Evolutionary conservation across 257 asterid species (phyloP).

Genomic region (Coffea eugenioides): DNA sequence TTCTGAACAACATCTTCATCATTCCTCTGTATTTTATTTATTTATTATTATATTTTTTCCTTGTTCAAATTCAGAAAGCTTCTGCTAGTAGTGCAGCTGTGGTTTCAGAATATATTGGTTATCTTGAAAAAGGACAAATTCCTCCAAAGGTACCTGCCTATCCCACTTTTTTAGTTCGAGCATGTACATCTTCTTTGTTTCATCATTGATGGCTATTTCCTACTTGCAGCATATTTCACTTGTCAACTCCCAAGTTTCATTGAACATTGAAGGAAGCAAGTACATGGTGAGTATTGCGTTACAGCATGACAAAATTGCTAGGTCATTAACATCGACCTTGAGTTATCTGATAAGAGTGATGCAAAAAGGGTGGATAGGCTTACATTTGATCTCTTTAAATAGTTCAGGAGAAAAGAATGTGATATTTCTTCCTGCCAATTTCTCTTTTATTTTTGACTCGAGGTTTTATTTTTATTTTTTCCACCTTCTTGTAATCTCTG

Average conservation of each 20-base stretch:
- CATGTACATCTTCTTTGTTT: conserved; percentile 26
- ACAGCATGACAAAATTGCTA: background rate
- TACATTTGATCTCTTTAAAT: background rate
- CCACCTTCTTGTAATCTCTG: background rate
- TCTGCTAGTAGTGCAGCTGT: conserved; percentile 93
- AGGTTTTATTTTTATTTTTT: background rate
- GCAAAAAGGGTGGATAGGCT: background rate
- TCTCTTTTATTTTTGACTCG: background rate
- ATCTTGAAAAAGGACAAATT: conserved; percentile 98
- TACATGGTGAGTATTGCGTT: conserved; percentile 67
- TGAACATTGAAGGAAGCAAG: conserved; percentile 99
- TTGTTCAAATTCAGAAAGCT: conserved; percentile 75
- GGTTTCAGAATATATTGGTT: conserved; percentile 97
- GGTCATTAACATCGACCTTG: background rate
- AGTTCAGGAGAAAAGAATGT: background rate
- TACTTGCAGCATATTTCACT: conserved; percentile 94
- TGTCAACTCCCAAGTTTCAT: conserved; percentile 89
- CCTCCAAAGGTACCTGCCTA: conserved; percentile 82
- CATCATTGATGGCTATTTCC: conserved; percentile 19
- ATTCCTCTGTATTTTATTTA: conserved; percentile 16
- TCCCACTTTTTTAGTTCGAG: conserved; percentile 6
- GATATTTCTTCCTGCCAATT: background rate
- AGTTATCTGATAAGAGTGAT: background rate
- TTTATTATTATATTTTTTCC: background rate
- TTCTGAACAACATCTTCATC: background rate